These are phyloP conservation scores for Pleurotus ostreatus DNA, from an alignment of 768 basidiomycete species.

Conservation along the genomic window DNA sequence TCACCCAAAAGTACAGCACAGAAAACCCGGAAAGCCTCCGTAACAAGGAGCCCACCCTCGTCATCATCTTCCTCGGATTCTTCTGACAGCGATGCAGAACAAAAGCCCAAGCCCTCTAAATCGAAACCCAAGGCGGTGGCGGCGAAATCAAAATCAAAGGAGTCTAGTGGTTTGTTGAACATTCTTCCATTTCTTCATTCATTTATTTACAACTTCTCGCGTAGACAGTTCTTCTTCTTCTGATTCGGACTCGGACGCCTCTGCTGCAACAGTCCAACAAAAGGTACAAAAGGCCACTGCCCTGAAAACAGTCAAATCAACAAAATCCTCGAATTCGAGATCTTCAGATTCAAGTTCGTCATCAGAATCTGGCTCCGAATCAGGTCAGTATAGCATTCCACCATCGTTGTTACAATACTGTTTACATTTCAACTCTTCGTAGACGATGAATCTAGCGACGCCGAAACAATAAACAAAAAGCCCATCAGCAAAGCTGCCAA, in stretches of 20 bases:
- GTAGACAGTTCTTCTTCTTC: conserved; percentile 18
- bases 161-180: background rate
- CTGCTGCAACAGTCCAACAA: too few relatives aligned
- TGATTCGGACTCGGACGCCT: conserved; percentile 20
- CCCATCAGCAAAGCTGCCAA: background rate
- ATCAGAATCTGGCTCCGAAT: conserved; percentile 23
- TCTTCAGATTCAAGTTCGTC: conserved; percentile 13
- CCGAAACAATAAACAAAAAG: conserved; percentile 18
- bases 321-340: conserved; percentile 6
- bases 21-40: background rate
- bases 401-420: background rate
- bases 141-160: background rate
- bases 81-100: background rate
- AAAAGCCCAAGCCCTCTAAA: background rate
- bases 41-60: background rate
- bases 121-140: background rate
- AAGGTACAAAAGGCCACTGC: too few relatives aligned
- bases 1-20: background rate
- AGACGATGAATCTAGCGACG: conserved; percentile 6
- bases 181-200: background rate
- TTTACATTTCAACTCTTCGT: background rate
- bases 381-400: background rate
- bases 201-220: background rate
- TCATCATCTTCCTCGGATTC: background rate
- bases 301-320: background rate